Percentiles rank a stretch among this genome's conserved stretches.
Evolutionary conservation across 164 flowering plant genomes (phyloP).

Genomic region (Magnolia sinica): DNA sequence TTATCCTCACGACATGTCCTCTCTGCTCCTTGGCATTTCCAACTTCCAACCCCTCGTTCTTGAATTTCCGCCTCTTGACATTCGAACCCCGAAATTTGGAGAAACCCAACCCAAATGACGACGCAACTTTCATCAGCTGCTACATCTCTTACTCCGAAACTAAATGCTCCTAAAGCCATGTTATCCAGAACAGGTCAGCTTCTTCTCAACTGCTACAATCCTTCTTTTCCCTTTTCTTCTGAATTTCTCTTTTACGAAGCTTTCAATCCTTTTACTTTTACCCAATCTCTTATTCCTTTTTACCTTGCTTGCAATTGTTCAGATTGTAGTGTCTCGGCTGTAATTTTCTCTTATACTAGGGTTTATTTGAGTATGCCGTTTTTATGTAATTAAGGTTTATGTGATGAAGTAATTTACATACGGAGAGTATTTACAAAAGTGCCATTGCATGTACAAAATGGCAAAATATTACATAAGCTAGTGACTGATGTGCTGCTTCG

Average conservation of each 20-base stretch:
- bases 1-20: too few relatives aligned
- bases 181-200: background rate
- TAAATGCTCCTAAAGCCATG: background rate
- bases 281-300: background rate
- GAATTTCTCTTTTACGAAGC: background rate
- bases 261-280: background rate
- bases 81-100: background rate
- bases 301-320: background rate
- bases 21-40: too few relatives aligned
- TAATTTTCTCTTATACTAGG: background rate
- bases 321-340: background rate
- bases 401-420: too few relatives aligned
- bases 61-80: too few relatives aligned
- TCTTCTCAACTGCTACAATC: background rate
- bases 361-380: too few relatives aligned
- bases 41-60: too few relatives aligned
- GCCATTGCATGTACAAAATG: background rate
- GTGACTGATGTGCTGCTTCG: background rate
- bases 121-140: background rate
- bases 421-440: too few relatives aligned
- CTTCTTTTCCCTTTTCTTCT: background rate
- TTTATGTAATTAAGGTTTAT: too few relatives aligned
- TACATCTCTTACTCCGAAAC: background rate
- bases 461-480: background rate
- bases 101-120: background rate